These are phyloP conservation scores for Plasmodium billcollinsi DNA, from an alignment of 169 alveolate genomes.

Conservation along the genomic window DNA sequence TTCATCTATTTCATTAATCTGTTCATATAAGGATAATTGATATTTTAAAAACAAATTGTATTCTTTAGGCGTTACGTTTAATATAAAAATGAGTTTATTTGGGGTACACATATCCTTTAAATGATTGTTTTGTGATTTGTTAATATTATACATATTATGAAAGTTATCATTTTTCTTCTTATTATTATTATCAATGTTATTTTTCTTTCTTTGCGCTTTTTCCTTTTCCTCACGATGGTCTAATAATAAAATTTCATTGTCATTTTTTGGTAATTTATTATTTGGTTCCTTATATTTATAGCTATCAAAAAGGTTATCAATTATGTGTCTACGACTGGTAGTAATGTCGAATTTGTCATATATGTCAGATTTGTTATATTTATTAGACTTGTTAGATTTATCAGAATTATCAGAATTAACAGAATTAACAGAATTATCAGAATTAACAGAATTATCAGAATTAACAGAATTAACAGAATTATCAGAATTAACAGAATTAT, in stretches of 20 bases:
- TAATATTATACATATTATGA: no score
- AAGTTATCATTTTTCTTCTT: neutral
- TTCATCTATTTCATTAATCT: conserved; percentile 31
- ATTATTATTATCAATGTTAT: neutral
- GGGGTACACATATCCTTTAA: neutral
- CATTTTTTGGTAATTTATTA: no score
- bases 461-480: neutral
- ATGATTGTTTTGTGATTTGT: neutral
- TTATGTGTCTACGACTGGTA: no score
- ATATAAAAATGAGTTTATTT: conserved; percentile 67
- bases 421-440: neutral
- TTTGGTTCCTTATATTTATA: no score
- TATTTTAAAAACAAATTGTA: conserved; percentile 54
- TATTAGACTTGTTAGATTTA: no score
- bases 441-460: neutral
- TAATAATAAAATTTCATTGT: no score
- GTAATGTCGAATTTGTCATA: no score
- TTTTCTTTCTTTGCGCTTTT: neutral
- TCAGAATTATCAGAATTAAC: neutral
- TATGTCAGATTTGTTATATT: no score
- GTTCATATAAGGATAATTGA: conserved; percentile 40
- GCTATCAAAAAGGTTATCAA: no score
- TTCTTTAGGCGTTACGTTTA: conserved; percentile 71
- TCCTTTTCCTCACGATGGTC: neutral
- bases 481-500: neutral